These are phyloP conservation scores for Xylaria nigripes DNA, from an alignment of 495 filamentous ascomycete species.

Conservation along the genomic window DNA sequence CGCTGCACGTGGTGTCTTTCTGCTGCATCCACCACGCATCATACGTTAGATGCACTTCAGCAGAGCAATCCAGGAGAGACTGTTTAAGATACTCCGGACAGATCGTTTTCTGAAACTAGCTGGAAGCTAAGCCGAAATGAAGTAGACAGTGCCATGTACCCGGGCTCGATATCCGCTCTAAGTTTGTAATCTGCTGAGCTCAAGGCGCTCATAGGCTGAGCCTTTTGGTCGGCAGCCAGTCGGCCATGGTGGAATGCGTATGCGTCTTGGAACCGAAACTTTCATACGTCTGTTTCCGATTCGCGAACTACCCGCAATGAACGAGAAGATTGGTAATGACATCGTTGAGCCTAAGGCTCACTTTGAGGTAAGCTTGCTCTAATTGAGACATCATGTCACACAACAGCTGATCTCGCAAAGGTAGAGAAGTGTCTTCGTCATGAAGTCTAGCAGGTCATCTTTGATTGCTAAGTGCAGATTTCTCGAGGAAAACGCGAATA, in stretches of 20 bases:
- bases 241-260: too few species aligned
- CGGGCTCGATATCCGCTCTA: background rate
- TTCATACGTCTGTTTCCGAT: background rate
- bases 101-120: background rate
- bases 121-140: background rate
- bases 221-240: too few species aligned
- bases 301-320: background rate
- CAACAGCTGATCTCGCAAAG: background rate
- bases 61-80: background rate
- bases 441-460: background rate
- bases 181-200: background rate
- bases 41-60: background rate
- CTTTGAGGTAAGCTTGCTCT: background rate
- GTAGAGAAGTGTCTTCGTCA: background rate
- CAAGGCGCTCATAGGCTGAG: too few species aligned
- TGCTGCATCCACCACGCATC: background rate
- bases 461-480: too few species aligned
- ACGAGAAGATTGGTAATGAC: background rate
- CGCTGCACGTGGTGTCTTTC: constrained; percentile 5
- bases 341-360: background rate
- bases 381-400: constrained; percentile 2
- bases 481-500: too few species aligned
- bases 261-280: too few species aligned
- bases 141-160: background rate
- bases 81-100: background rate